phyloP scores from a whole-genome alignment of 345 rosid genomes.

The Lepidium didymum region DNA sequence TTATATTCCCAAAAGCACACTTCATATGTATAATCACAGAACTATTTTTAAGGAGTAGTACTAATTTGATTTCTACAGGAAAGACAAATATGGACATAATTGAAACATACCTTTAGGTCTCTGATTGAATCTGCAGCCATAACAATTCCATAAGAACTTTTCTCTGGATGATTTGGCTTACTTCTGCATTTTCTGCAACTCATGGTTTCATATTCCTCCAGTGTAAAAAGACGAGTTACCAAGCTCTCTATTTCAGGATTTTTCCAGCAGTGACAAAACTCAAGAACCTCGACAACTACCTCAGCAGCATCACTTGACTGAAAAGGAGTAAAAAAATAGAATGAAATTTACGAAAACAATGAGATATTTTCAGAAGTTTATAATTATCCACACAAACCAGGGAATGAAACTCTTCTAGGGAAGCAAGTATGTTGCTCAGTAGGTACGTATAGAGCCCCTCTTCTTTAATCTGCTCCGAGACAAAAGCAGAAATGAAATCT shows the following conservation, averaged over 20 bases:
- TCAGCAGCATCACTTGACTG: constrained; percentile 14
- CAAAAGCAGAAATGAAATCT: background rate
- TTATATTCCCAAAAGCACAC: background rate
- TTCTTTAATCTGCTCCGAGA: background rate
- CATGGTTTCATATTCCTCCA: constrained; percentile 15
- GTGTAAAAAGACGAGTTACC: background rate
- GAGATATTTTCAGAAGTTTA: background rate
- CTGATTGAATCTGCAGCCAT: constrained; percentile 19
- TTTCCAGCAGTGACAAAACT: constrained; percentile 9
- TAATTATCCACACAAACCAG: background rate
- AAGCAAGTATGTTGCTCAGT: background rate
- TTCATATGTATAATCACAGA: background rate
- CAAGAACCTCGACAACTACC: constrained; percentile 1
- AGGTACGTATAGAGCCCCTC: background rate
- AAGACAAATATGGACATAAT: background rate
- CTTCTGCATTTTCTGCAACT: constrained; percentile 15
- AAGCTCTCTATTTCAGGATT: background rate
- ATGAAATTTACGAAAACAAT: background rate
- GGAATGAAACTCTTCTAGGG: background rate
- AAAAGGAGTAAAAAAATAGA: background rate
- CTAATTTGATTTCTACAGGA: background rate
- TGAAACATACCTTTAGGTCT: constrained; percentile 13
- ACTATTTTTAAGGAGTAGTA: background rate
- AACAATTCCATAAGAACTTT: constrained; percentile 15
- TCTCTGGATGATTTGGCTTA: background rate